These are phyloP conservation scores for Acorus calamus DNA, from an alignment of 106 monocot genomes.

Conservation along the genomic window DNA sequence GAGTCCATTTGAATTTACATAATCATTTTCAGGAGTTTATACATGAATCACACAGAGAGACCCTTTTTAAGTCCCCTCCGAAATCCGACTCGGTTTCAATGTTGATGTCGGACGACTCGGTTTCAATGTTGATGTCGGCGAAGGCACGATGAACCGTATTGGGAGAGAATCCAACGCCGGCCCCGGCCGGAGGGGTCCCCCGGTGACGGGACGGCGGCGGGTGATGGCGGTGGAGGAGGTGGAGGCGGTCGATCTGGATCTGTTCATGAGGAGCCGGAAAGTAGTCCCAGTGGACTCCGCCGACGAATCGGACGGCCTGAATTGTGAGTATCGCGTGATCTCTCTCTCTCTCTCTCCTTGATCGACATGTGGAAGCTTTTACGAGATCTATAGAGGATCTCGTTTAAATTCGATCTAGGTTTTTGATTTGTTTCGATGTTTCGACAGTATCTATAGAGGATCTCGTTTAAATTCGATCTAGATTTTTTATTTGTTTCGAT, in stretches of 20 bases:
- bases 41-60: not conserved
- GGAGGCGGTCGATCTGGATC: conserved; percentile 6
- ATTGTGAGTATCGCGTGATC: not conserved
- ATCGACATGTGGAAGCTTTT: too few relatives aligned
- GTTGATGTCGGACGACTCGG: too few relatives aligned
- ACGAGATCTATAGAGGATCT: too few relatives aligned
- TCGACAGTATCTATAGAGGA: too few relatives aligned
- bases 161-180: not conserved
- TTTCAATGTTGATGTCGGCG: not conserved
- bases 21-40: too few relatives aligned
- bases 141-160: conserved; percentile 5
- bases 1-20: too few relatives aligned
- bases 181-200: not conserved
- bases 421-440: too few relatives aligned
- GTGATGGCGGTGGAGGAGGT: not conserved
- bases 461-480: too few relatives aligned
- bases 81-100: too few relatives aligned
- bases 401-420: too few relatives aligned
- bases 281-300: conserved; percentile 1
- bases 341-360: too few relatives aligned
- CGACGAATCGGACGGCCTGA: not conserved
- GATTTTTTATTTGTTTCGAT: not conserved
- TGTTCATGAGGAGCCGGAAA: conserved; percentile 11
- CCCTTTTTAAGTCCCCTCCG: not conserved
- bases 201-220: not conserved